Base-by-base conservation (phyloP, 352 stramenopile genomes). In the Phytophthora ramorum region DNA sequence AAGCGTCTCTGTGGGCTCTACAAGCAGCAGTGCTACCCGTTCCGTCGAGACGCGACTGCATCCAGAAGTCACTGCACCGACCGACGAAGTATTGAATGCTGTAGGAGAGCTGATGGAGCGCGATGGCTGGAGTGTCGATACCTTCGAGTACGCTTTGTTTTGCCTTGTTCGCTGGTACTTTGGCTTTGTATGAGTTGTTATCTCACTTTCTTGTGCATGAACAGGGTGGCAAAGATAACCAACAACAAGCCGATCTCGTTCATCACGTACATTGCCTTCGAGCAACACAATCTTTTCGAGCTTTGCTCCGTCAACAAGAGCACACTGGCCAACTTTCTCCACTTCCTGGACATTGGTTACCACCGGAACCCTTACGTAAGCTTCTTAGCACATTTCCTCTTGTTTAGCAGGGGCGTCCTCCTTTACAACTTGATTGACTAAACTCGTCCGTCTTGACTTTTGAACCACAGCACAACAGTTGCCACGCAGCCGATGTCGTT, bases 251-350 rank as follows among this genome's bases (percentile, higher is more conserved):
- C 86, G 1, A 92, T 95, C 47, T 83, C 85, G 48, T 95, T 88
- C 69, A 85, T 95, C 68, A 93, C 84, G 17, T 92, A 90, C 61
- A 91, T 93, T 37, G 79, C 86, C 14, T 93, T 95, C 61, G 86
- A 95, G 60, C 81, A 90, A 56, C 86, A 93, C 62, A 92, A 95
- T 56, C 72, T 93, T 2, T 93, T 92, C 50, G 81, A 89, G 26
- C 68, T 88, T 0, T 92, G 81, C 44, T 77, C 77, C 3, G 63
- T 93, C n/a, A 83, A 93, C 55, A 90, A 91, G 58, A 83, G 81
- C 46, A 81, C 83, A 5, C 67, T 95, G n/a, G 76, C 81, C 28
- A 95, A 93, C 46, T 93, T 93, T 40, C 76, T 94, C 13, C 72
- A 87, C 57, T 92, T 94, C 55, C 62, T 95, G 40, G 86, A 95